phyloP scores from a whole-genome alignment of 768 basidiomycete species.

The Nidularia sp. region DNA sequence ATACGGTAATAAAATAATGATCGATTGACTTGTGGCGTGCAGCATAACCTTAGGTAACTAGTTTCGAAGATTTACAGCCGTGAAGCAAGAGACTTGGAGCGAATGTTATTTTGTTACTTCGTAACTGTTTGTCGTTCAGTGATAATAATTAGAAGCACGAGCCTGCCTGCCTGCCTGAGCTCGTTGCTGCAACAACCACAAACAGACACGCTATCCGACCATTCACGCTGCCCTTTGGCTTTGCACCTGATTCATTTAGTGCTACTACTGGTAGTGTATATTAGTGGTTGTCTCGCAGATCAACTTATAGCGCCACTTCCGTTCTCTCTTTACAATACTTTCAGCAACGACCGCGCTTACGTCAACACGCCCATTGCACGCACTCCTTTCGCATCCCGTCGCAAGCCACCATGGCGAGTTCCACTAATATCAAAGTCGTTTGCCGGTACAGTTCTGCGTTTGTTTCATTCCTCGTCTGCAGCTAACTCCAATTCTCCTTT shows the following conservation, averaged over 20 bases:
- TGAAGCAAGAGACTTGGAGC: no score
- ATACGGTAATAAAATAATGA: background rate
- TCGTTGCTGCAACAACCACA: conserved; percentile 21
- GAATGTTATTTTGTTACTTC: no score
- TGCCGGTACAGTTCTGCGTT: conserved; percentile 59
- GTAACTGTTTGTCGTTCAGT: no score
- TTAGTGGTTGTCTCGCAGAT: no score
- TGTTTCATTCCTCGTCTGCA: background rate
- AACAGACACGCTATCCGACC: conserved; percentile 7
- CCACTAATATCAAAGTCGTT: conserved; percentile 96
- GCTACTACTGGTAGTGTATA: no score
- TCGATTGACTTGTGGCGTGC: background rate
- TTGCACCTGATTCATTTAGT: no score
- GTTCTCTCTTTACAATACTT: no score
- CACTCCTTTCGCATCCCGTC: conserved; percentile 1
- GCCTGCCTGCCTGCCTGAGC: background rate
- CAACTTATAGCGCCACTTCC: no score
- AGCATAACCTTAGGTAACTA: no score
- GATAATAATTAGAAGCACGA: no score
- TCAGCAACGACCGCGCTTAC: background rate
- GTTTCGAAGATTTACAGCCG: no score
- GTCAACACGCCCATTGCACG: background rate
- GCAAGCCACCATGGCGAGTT: conserved; percentile 52
- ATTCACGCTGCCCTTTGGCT: no score
- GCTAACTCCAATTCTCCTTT: conserved; percentile 7